Conservation (phyloP, 2,329 filamentous ascomycete genomes). For the Calonectria multiphialidica region DNA sequence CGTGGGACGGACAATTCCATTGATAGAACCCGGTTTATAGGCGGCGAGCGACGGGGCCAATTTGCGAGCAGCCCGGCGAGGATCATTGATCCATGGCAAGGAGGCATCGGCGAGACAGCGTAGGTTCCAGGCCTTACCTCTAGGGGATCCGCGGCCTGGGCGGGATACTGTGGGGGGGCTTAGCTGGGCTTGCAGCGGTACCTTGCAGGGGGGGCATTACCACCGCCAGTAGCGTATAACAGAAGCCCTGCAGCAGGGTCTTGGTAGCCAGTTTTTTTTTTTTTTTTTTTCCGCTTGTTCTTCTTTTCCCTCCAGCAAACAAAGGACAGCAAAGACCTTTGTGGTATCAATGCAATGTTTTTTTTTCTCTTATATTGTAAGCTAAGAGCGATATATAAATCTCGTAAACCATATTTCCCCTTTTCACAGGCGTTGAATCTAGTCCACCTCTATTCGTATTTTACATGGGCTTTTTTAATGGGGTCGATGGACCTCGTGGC, state of each 20-base stretch:
- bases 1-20: neutral
- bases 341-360: neutral
- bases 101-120: neutral
- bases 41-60: neutral
- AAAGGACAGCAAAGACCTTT: neutral
- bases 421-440: neutral
- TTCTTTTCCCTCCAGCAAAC: neutral
- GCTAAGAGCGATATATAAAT: neutral
- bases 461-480: neutral
- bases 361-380: neutral
- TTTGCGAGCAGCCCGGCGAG: constrained; percentile 4
- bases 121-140: neutral
- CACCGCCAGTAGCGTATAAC: neutral
- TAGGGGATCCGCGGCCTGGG: neutral
- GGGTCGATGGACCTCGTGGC: neutral
- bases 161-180: neutral
- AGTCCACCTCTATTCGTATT: neutral
- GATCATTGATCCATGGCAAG: neutral
- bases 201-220: neutral
- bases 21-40: neutral
- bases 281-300: neutral
- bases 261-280: neutral
- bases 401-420: too few relatives aligned
- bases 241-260: neutral
- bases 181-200: neutral